A percentile compares a stretch with the other conserved stretches of the same genome.
These are phyloP conservation scores for Colletotrichum sp. DNA, from an alignment of 2,329 filamentous ascomycete genomes.

Conservation along the genomic window DNA sequence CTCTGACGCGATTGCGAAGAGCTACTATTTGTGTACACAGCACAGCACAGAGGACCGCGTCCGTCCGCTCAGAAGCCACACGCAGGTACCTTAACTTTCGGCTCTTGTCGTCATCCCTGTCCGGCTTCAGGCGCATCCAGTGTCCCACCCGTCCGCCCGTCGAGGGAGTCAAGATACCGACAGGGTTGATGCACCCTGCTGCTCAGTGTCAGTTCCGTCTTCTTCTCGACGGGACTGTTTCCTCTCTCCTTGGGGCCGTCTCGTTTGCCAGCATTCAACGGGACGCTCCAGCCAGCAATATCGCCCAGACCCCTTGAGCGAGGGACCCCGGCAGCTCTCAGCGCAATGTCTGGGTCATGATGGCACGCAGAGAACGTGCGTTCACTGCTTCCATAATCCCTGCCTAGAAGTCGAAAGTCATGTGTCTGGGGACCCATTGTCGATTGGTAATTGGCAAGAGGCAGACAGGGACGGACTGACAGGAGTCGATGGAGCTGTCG, in stretches of 20 bases:
- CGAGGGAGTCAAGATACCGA: neutral
- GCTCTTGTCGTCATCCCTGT: neutral
- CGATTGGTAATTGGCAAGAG: neutral
- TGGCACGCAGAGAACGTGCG: constrained; percentile 2
- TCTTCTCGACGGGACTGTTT: neutral
- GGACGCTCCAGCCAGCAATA: neutral
- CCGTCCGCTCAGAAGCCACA: neutral
- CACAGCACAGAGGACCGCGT: neutral
- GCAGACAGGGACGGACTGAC: neutral
- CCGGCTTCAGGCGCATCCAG: neutral
- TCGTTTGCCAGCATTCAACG: neutral
- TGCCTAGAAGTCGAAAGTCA: neutral
- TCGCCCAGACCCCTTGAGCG: neutral
- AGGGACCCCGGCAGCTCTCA: neutral
- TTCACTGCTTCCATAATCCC: constrained; percentile 17
- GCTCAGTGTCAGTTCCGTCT: neutral
- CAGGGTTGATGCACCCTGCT: neutral
- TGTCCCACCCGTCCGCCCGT: neutral
- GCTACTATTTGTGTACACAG: neutral
- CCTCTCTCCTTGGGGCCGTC: neutral
- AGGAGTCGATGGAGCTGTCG: neutral
- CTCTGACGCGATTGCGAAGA: neutral
- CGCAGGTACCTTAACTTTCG: neutral
- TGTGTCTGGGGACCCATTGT: neutral
- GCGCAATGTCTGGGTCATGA: neutral